Conservation (phyloP, 495 filamentous ascomycete genomes). For the Xylaria acuta region DNA sequence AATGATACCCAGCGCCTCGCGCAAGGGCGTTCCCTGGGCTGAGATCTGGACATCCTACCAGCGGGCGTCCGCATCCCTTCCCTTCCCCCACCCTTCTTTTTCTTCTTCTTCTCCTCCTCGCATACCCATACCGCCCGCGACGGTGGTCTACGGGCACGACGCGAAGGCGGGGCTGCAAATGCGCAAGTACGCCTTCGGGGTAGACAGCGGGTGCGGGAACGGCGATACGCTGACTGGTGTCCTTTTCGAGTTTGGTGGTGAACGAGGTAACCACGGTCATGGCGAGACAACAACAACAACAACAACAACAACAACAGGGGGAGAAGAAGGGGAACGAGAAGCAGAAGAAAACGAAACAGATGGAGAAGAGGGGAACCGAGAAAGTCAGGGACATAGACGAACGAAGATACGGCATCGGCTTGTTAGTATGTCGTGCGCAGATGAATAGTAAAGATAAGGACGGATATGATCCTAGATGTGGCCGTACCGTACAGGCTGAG, state of each 20-base stretch:
- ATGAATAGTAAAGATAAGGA: background rate
- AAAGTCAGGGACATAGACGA: background rate
- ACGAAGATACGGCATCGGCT: conserved; percentile 30
- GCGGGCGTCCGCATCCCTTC: background rate
- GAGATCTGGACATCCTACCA: conserved; percentile 55
- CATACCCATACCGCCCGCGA: conserved; percentile 36
- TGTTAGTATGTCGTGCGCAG: conserved; percentile 36
- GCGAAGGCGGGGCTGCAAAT: conserved; percentile 71
- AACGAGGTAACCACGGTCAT: too few relatives aligned
- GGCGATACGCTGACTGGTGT: conserved; percentile 79
- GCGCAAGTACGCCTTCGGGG: conserved; percentile 72
- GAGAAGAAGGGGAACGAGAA: conserved; percentile 31
- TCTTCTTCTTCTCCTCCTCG: background rate
- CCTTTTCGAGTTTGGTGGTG: conserved; percentile 60
- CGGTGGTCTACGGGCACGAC: conserved; percentile 88
- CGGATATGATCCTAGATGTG: background rate
- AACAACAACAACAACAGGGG: too few relatives aligned
- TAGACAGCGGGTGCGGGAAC: conserved; percentile 82
- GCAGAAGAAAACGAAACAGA: conserved; percentile 15
- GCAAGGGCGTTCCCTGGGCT: conserved; percentile 69
- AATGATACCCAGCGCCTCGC: conserved; percentile 57
- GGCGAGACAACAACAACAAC: background rate
- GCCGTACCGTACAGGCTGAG: background rate
- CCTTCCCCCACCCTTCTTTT: background rate
- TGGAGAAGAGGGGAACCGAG: conserved; percentile 24